Evolutionary conservation across 164 flowering plant species (phyloP), one percentile per base, ranked within the genome.

Genomic region (Berberis thunbergii): DNA sequence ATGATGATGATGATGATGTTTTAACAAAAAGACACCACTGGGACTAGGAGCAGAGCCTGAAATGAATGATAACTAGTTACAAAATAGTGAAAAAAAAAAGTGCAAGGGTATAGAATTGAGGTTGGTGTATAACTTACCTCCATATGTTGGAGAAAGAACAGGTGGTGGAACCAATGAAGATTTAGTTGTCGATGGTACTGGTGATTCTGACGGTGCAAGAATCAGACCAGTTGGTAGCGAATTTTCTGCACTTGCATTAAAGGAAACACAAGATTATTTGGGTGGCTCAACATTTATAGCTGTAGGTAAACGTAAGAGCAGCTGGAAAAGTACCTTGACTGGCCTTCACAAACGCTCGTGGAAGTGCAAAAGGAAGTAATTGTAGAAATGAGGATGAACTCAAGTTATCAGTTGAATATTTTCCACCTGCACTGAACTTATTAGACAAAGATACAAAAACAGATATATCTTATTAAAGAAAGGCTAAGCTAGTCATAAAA

Each of bases 131-230:
- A 12, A 60, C 44, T 13, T 69, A 86, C 96, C 89, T 69, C 59
- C 71, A 68, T 72, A 56, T 52, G 52, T 62, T n/a, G 90, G 87
- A 69, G 83, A 76, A 62, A 83, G 85, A 54, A 78, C 78, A 64
- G 72, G 44, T 38, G 79, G 62, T 64, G 76, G 80, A 52, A 56
- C 72, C 63, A 57, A 54, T 61, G 71, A 67, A 67, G 67, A 75
- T 46, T 60, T 68, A 70, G 54, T 1, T 43, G 54, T 57, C 60
- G 49, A 67, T 49, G n/a, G 13, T 41, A 43, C 4, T 44, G 66
- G 59, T 54, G 43, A 61, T 48, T 70, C 57, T 49, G 76, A 68
- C 61, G 77, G 73, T 60, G 74, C 43, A 77, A 71, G 64, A 12
- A 74, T 62, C 26, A 66, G 49, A 65, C 73, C 69, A 26, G 57